A percentile compares a stretch with the other conserved stretches of the same genome.
phyloP scores from a whole-genome alignment of 768 basidiomycete species.

The Phanerodontia chrysosporium region DNA sequence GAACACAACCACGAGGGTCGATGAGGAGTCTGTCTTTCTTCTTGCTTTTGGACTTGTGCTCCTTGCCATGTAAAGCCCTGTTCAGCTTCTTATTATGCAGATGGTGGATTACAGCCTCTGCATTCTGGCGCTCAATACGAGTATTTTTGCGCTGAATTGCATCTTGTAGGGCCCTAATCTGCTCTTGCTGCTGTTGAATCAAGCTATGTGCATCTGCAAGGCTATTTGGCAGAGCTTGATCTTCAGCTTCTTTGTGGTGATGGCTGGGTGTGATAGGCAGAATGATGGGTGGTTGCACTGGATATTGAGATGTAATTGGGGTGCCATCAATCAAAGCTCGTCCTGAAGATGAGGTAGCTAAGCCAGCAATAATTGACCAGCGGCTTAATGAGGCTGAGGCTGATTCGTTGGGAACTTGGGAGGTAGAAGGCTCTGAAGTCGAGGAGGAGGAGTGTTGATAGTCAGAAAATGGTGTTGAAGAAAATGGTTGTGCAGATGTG shows the following conservation, averaged over 20 bases:
- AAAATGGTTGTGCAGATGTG: too few relatives aligned
- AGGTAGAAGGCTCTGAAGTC: neutral
- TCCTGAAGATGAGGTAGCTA: too few relatives aligned
- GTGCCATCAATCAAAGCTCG: too few relatives aligned
- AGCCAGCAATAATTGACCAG: too few relatives aligned
- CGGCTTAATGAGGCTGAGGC: neutral
- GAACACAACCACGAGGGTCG: neutral
- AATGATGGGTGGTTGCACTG: neutral
- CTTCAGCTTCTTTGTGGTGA: neutral
- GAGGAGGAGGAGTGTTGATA: neutral
- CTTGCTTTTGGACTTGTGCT: neutral
- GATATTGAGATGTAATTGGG: too few relatives aligned
- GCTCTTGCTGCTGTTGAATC: neutral
- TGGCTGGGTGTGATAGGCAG: too few relatives aligned
- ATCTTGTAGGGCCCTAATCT: neutral
- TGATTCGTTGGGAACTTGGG: neutral
- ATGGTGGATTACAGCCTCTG: neutral
- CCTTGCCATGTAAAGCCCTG: neutral
- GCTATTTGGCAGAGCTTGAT: neutral
- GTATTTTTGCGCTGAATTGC: neutral
- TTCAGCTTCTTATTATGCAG: neutral
- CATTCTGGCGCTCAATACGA: neutral
- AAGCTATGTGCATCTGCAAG: neutral
- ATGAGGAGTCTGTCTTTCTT: neutral
- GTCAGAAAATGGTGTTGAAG: neutral